Evolutionary conservation across 176 grass and related monocot species (phyloP), one percentile per base, ranked within the genome.

Genomic region (Aegilops umbellulata): DNA sequence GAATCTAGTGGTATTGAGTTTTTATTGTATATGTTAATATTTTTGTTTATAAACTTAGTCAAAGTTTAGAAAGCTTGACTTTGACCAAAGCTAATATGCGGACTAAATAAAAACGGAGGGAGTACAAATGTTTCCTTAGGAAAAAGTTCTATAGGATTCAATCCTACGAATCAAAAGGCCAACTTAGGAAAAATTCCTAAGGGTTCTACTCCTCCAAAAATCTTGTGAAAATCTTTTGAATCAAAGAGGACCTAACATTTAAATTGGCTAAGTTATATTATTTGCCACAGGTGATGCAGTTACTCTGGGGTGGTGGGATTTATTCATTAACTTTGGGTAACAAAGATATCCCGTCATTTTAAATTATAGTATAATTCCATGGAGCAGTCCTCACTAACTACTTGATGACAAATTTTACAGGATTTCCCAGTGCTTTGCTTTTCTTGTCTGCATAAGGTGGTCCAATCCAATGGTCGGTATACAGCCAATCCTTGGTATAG

Each of bases 321-420:
- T 93, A 72, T 95, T 93, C 64, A 95, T 95, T 87, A 95, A 95
- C 84, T 93, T 91, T 87, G 88, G 93, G 90, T 95, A 94, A 82
- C 60, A 49, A 49, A 24, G 14, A 65, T 82, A 27, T 82, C 85
- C 62, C 0, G 47, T 57, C 39, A 47, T 84, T 89, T 44, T 10
- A 73, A 85, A n/a, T 49, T 42, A 84, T 4, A 6, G 17, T 77
- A 2, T 87, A 55, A 39, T 77, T 70, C 34, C 26, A 41, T 78
- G 26, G n/a, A 74, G 58, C 27, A 82, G 5, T 79, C 84, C 57
- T 78, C 55, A 62, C 20, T 84, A 63, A 86, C 60, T 85, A 35
- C 12, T 69, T 74, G 23, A 62, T 83, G 74, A 32, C 13, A 61
- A 67, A 85, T 22, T 74, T 72, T 77, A 29, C 86, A 95, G 93